Base-by-base conservation (phyloP, 164 flowering plant genomes). In the Pachysandra terminalis region DNA sequence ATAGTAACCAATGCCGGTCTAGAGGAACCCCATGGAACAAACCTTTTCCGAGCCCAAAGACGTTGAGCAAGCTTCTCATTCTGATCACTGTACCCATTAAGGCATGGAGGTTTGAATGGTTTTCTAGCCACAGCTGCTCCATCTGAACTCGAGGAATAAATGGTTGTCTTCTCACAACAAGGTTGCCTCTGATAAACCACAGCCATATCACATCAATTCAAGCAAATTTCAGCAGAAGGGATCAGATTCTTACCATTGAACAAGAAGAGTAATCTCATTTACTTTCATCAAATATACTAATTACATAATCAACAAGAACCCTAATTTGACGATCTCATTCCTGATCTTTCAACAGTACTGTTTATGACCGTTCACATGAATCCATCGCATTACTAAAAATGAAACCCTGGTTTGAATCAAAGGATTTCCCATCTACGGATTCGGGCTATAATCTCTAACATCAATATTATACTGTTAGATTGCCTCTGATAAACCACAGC, bases 1-100 rank as follows among this genome's bases (percentile, higher is more conserved):
- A 87, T 71, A 23, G 79, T 72, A 72, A 85, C 78, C 73, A 85
- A 54, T 2, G 68, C 84, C 3, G 98, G 90, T 67, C 76, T 85
- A 1, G 86, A 69, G 22, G 97, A 88, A 24, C 99, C 95, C 99
- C 99, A 96, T 0, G 98, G 98, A 10, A 96, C 93, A 73, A 96
- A 96, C 68, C 92, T 74, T 72, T 90, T 90, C 25, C 99, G 90
- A 49, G 93, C 95, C 63, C 75, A 83, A 54, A 93, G 93, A 5
- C 99, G 89, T 13, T 87, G 94, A 66, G 71, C 77, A 37, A 93
- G 86, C 61, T 83, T 77, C 49, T 82, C 89, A 55, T 85, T 89
- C 68, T 73, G 75, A 27, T 82, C 79, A 67, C 64, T 69, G 49
- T 85, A 86, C 26, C 92, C 90, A 78, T 74, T 66, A 2, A 81